Evolutionary conservation across 2,329 filamentous ascomycete genomes (phyloP).

Genomic region (Simplicillium aogashimaense): DNA sequence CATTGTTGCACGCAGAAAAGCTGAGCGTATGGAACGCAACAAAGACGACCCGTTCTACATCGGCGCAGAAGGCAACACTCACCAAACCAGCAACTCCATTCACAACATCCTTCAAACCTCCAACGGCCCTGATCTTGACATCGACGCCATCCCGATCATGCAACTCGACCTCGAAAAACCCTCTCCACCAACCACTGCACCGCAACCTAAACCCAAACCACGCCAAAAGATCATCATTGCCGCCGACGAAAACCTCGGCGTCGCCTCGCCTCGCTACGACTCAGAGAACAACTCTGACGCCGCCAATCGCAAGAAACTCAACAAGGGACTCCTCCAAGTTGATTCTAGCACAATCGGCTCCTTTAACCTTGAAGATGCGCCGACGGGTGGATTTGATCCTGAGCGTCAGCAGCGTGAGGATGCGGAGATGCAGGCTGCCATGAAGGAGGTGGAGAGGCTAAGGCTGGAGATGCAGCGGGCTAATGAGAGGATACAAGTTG

Average conservation of each 20-base stretch:
- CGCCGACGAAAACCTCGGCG: constrained; percentile 61
- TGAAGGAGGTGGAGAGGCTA: constrained; percentile 79
- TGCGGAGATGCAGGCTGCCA: constrained; percentile 76
- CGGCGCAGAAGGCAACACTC: constrained; percentile 30
- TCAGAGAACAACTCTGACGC: constrained; percentile 39
- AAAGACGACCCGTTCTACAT: constrained; percentile 97
- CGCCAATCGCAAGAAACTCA: constrained; percentile 37
- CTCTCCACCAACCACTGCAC: constrained; percentile 19
- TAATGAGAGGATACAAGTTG: constrained; percentile 64
- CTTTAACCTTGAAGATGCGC: constrained; percentile 53
- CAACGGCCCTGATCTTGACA: constrained; percentile 72
- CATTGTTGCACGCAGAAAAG: constrained; percentile 62
- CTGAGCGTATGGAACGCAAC: constrained; percentile 72
- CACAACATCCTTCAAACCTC: constrained; percentile 64
- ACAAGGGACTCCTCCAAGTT: constrained; percentile 64
- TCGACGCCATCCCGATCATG: constrained; percentile 95
- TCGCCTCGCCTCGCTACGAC: constrained; percentile 37
- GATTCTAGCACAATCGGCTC: constrained; percentile 74
- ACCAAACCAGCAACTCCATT: constrained; percentile 65
- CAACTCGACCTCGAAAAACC: constrained; percentile 65
- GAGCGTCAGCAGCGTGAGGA: constrained; percentile 65
- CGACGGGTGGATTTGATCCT: constrained; percentile 37
- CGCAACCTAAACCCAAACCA: constrained; percentile 23
- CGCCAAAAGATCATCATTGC: constrained; percentile 58
- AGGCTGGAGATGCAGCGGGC: constrained; percentile 82